Evolutionary conservation across 805 yeast genomes (phyloP).

Genomic region (Komagataella phaffii): DNA sequence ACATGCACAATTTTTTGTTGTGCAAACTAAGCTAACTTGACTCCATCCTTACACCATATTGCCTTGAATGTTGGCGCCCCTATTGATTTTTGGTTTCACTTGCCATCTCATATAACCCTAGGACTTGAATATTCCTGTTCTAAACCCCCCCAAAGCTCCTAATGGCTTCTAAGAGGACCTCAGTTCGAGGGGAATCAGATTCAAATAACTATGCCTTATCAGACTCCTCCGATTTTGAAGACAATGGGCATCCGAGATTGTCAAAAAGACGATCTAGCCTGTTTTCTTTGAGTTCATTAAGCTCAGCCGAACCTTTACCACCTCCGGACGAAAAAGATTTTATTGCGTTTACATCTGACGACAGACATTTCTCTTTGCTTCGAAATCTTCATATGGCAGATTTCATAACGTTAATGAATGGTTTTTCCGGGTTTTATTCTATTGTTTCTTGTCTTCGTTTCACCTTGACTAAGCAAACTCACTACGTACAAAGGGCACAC

Average conservation of each 20-base stretch:
- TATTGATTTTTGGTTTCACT: background rate
- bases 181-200: background rate
- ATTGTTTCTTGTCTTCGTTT: conserved; percentile 77
- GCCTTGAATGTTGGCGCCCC: background rate
- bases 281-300: conserved; percentile 32
- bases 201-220: background rate
- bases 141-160: background rate
- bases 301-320: conserved; percentile 39
- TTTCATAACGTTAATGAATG: conserved; percentile 86
- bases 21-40: background rate
- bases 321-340: conserved; percentile 72
- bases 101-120: background rate
- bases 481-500: conserved; percentile 78
- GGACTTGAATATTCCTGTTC: background rate
- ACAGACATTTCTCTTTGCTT: conserved; percentile 75
- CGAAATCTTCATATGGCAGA: conserved; percentile 91
- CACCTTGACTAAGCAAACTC: conserved; percentile 53
- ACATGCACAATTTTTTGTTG: background rate
- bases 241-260: background rate
- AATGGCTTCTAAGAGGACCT: background rate
- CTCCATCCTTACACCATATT: background rate
- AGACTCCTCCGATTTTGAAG: background rate
- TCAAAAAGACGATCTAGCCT: conserved; percentile 23
- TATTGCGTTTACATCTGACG: conserved; percentile 67
- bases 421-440: conserved; percentile 87